A percentile compares a stretch with the other conserved stretches of the same genome.
phyloP scores from a whole-genome alignment of 2,329 filamentous ascomycete genomes.

The Calcarisporium arbuscula region DNA sequence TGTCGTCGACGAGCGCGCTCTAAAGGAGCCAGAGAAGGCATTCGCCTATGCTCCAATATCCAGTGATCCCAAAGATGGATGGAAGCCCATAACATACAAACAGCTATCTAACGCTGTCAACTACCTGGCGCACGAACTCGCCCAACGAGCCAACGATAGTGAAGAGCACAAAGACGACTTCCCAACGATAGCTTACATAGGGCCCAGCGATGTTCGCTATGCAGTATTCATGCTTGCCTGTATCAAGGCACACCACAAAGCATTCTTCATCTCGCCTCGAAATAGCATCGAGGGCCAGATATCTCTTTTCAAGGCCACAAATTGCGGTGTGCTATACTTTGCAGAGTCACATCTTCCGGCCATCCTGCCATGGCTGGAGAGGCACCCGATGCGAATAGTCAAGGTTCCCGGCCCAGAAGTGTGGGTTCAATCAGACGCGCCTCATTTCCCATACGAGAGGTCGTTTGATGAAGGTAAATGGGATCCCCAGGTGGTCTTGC shows the following conservation, averaged over 20 bases:
- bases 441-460: constrained; percentile 5
- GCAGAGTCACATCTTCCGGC: background rate
- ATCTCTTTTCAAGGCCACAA: background rate
- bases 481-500: constrained; percentile 9
- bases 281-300: constrained; percentile 8
- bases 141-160: background rate
- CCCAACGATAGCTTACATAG: background rate
- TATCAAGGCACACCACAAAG: constrained; percentile 10
- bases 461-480: constrained; percentile 7
- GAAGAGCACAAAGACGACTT: background rate
- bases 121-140: background rate
- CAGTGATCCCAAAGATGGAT: background rate
- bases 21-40: background rate
- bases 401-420: background rate
- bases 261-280: constrained; percentile 9
- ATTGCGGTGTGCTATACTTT: background rate
- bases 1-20: constrained; percentile 1
- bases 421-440: background rate
- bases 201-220: constrained; percentile 10
- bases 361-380: background rate
- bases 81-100: background rate
- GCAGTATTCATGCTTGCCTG: constrained; percentile 10
- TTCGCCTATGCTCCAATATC: background rate
- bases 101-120: background rate
- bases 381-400: background rate